A percentile compares a stretch with the other conserved stretches of the same genome.
These are phyloP conservation scores for Solanum aculeatissimum DNA, from an alignment of 305 asterid genomes.

Conservation along the genomic window DNA sequence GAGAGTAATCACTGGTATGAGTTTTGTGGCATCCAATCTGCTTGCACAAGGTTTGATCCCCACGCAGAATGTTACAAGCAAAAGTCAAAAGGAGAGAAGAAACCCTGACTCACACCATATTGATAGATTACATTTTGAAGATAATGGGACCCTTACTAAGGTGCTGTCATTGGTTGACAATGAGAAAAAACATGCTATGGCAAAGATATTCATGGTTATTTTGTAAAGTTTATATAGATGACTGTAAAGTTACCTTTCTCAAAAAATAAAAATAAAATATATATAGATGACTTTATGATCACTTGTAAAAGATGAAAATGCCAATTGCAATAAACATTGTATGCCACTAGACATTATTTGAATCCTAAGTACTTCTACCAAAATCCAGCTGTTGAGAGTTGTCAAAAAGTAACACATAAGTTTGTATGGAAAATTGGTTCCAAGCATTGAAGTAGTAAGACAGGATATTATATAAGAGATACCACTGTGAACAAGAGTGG, in stretches of 20 bases:
- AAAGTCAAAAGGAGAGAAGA: background rate
- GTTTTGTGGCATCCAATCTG: background rate
- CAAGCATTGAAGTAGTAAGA: background rate
- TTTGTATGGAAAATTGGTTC: background rate
- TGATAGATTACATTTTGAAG: background rate
- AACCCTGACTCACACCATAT: background rate
- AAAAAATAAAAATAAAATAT: too few species aligned
- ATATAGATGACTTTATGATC: background rate
- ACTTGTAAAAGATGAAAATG: background rate
- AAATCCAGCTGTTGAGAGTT: background rate
- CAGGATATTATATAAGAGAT: background rate
- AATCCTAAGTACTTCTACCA: background rate
- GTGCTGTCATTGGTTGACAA: background rate
- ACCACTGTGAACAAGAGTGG: background rate
- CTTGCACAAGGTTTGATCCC: background rate
- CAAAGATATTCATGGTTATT: background rate
- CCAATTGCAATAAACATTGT: background rate
- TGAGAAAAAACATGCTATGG: background rate
- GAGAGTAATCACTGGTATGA: background rate
- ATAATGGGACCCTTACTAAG: background rate
- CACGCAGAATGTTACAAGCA: background rate
- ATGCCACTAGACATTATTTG: background rate
- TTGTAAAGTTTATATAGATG: background rate
- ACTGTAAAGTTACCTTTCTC: too few species aligned
- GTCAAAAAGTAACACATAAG: background rate